A percentile compares a stretch with the other conserved stretches of the same genome.
These are phyloP conservation scores for Blastomyces silverae DNA, from an alignment of 2,329 filamentous ascomycete genomes.

Conservation along the genomic window DNA sequence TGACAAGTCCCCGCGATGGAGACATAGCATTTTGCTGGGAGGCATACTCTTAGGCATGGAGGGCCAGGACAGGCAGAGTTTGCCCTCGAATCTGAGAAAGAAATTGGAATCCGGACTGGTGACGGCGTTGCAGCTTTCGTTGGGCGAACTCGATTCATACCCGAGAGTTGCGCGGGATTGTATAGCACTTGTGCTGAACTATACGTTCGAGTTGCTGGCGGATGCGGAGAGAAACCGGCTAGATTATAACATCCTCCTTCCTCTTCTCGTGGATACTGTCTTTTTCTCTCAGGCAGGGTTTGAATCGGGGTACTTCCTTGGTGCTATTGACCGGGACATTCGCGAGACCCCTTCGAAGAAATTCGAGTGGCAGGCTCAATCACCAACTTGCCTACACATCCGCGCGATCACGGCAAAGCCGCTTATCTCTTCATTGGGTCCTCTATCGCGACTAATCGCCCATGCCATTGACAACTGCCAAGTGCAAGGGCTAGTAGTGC, in stretches of 20 bases:
- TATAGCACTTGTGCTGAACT: constrained; percentile 66
- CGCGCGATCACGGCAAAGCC: constrained; percentile 52
- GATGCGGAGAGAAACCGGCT: constrained; percentile 53
- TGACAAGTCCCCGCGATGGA: constrained; percentile 63
- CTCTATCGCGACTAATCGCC: constrained; percentile 56
- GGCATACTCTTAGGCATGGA: constrained; percentile 74
- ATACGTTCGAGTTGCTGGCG: constrained; percentile 66
- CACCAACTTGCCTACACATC: constrained; percentile 52
- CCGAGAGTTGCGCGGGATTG: constrained; percentile 46
- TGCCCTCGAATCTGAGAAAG: constrained; percentile 57
- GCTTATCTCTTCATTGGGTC: constrained; percentile 55
- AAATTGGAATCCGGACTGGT: constrained; percentile 68
- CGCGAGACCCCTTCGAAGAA: constrained; percentile 48
- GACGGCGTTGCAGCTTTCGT: constrained; percentile 66
- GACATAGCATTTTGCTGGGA: constrained; percentile 72
- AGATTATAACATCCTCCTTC: constrained; percentile 63
- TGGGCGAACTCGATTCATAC: constrained; percentile 51
- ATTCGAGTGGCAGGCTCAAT: constrained; percentile 60
- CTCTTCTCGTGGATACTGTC: constrained; percentile 60
- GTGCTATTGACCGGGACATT: constrained; percentile 61
- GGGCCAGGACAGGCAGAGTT: constrained; percentile 53
- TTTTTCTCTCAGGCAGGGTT: constrained; percentile 67
- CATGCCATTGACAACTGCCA: constrained; percentile 54
- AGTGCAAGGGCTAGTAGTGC: constrained; percentile 40
- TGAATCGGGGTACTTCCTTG: constrained; percentile 67